Evolutionary conservation across 371 early-diverging fungal species (phyloP), one percentile per base, ranked within the genome.

Genomic region (Entomophthora muscae): DNA sequence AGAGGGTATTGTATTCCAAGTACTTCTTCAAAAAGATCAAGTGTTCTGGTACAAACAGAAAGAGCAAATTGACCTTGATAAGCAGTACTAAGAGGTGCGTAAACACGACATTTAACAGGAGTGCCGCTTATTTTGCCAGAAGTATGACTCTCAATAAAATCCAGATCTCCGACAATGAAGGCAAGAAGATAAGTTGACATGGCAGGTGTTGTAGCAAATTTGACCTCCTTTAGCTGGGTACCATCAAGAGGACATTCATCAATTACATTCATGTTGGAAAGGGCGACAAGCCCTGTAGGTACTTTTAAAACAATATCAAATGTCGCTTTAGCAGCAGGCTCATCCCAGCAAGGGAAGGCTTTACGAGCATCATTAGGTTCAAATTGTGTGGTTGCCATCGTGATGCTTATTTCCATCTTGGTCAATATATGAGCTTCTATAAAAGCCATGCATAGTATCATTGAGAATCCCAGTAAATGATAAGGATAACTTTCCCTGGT

Each of bases 331-430:
- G 84, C 67, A 13, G 85, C 78, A 3, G 92, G 93, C 78, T 91
- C 89, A 71, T 91, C 85, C 84, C 89, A 95, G 72, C 89, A 94
- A 5, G 98, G 96, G 72, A 95, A 88, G 13, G 85, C 88, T 33
- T 84, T 76, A 63, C 96, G 80, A n/a, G 90, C 89, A 72, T 86
- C 85, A 13, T 92, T 89, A n/a, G 96, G 79, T 73, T 93, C 93
- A 75, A 93, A 95, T 71, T 95, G 94, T 17, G 94, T 95, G 28
- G 81, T 83, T 22, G 82, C 87, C 76, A 91, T 75, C n/a, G 68
- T 75, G 75, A 71, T 76, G 79, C 63, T 76, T 81, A 57, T 80
- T 68, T 30, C 85, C 88, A 56, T 77, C 67, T 2, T 64, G 61
- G 67, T 85, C 83, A 23, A 76, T 79, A 71, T 87, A 92, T 7